phyloP scores from a whole-genome alignment of 2,329 filamentous ascomycete genomes.

The Cercospora sp. region DNA sequence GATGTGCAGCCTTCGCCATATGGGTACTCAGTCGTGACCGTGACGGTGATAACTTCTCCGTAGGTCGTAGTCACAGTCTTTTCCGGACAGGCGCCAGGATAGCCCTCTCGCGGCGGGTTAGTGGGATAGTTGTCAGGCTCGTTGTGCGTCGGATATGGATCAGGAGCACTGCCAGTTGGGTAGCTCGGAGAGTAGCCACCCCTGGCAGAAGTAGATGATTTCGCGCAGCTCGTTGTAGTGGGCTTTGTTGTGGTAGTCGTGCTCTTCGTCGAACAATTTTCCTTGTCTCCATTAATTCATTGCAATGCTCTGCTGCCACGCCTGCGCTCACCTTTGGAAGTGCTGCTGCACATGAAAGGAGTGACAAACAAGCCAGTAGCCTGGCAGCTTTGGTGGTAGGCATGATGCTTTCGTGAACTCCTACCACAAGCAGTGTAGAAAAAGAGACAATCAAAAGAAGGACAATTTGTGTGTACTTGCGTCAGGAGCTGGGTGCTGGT shows the following conservation, averaged over 20 bases:
- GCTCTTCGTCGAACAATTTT: not conserved
- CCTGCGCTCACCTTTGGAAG: not conserved
- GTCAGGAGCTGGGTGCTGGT: not conserved
- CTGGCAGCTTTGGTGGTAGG: not conserved
- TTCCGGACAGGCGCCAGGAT: not conserved
- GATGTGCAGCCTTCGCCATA: not conserved
- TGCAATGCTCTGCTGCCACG: not conserved
- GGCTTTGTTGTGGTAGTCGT: not conserved
- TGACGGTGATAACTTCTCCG: not conserved
- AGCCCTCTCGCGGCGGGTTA: not conserved
- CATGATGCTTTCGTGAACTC: not conserved
- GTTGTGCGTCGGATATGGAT: not conserved
- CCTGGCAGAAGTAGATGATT: not conserved
- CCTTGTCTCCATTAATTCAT: not conserved
- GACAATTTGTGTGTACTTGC: not conserved
- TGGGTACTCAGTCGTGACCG: not conserved
- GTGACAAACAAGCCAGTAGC: conserved; percentile 4
- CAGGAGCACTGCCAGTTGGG: not conserved
- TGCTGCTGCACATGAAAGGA: not conserved
- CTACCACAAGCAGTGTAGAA: not conserved
- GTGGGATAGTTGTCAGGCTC: not conserved
- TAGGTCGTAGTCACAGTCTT: conserved; percentile 2
- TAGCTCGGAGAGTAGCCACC: not conserved
- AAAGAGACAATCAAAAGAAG: not conserved
- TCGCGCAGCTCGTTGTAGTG: not conserved